Conservation (phyloP, 495 filamentous ascomycete genomes). For the Xylaria venustula region DNA sequence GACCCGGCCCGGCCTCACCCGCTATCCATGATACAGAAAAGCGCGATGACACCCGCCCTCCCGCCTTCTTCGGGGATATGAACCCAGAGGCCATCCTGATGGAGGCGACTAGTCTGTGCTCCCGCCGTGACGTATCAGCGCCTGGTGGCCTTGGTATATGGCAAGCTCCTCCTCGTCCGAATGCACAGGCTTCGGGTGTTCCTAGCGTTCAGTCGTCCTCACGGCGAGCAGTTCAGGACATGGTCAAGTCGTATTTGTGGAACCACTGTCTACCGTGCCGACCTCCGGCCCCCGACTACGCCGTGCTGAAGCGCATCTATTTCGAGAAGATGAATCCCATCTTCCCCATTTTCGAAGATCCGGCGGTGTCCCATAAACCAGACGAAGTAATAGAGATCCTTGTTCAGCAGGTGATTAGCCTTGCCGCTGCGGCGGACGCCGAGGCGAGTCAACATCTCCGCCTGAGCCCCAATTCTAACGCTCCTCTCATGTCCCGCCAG, state of each 20-base stretch:
- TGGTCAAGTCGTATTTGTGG: slow-evolving; percentile 34
- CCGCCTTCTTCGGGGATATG: slow-evolving; percentile 51
- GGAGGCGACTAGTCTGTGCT: slow-evolving; percentile 39
- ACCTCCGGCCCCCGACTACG: slow-evolving; percentile 33
- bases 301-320: slow-evolving; percentile 38
- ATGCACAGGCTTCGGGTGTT: slow-evolving; percentile 8
- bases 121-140: slow-evolving; percentile 35
- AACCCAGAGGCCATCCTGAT: slow-evolving; percentile 55
- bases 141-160: slow-evolving; percentile 38
- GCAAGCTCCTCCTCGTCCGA: slow-evolving; percentile 23
- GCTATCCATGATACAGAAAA: slow-evolving; percentile 5
- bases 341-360: slow-evolving; percentile 45
- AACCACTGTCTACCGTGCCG: slow-evolving; percentile 36
- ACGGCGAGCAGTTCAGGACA: slow-evolving; percentile 26
- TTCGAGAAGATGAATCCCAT: slow-evolving; percentile 48
- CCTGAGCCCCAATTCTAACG: slow-evolving; percentile 23
- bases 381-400: slow-evolving; percentile 33
- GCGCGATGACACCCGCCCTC: slow-evolving; percentile 17
- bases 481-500: slow-evolving; percentile 25
- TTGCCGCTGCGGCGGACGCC: slow-evolving; percentile 49
- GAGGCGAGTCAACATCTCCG: slow-evolving; percentile 34
- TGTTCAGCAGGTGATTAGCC: slow-evolving; percentile 45
- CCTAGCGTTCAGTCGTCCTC: slow-evolving; percentile 21
- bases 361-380: neutral
- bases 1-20: slow-evolving; percentile 1